Conservation (phyloP, 1,284 basidiomycete genomes). For the Ceratobasidium sp. region DNA sequence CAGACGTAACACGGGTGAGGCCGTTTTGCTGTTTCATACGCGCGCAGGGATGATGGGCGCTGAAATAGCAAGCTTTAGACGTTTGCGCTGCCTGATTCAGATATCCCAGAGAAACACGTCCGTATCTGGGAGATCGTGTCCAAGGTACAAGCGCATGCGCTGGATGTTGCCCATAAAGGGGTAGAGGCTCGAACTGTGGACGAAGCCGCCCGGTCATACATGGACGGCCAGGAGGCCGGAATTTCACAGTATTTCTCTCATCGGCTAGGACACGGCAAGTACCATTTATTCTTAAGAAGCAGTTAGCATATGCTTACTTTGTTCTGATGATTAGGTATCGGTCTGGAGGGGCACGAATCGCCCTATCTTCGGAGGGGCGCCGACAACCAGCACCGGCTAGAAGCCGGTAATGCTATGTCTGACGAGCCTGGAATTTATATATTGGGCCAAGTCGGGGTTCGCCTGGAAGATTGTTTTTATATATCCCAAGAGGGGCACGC, state of each 20-base stretch:
- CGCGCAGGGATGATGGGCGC: not conserved
- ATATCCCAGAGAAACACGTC: slow-evolving; percentile 65
- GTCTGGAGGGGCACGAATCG: slow-evolving; percentile 81
- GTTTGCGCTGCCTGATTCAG: slow-evolving; percentile 69
- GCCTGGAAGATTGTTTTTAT: slow-evolving; percentile 85
- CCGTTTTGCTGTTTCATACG: not conserved
- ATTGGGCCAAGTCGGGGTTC: slow-evolving; percentile 77
- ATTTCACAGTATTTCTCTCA: slow-evolving; percentile 79
- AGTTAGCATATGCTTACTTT: not conserved
- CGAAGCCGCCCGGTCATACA: slow-evolving; percentile 67
- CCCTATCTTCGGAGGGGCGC: slow-evolving; percentile 82
- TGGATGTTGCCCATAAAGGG: slow-evolving; percentile 62
- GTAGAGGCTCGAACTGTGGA: slow-evolving; percentile 69
- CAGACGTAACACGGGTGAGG: slow-evolving; percentile 80
- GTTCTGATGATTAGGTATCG: slow-evolving; percentile 67
- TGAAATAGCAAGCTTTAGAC: slow-evolving; percentile 60
- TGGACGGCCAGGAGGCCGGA: slow-evolving; percentile 57
- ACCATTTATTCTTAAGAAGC: slow-evolving; percentile 24
- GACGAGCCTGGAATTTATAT: slow-evolving; percentile 89
- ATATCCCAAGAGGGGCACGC: slow-evolving; percentile 65
- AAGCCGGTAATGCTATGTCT: slow-evolving; percentile 77
- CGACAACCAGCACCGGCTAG: slow-evolving; percentile 60
- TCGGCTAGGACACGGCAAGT: slow-evolving; percentile 77
- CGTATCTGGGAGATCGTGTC: slow-evolving; percentile 75
- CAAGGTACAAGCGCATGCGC: slow-evolving; percentile 69